Percentiles rank a stretch among this genome's conserved stretches.
Evolutionary conservation across 2,329 filamentous ascomycete species (phyloP).

Genomic region (Aspergillus novoparasiticus): DNA sequence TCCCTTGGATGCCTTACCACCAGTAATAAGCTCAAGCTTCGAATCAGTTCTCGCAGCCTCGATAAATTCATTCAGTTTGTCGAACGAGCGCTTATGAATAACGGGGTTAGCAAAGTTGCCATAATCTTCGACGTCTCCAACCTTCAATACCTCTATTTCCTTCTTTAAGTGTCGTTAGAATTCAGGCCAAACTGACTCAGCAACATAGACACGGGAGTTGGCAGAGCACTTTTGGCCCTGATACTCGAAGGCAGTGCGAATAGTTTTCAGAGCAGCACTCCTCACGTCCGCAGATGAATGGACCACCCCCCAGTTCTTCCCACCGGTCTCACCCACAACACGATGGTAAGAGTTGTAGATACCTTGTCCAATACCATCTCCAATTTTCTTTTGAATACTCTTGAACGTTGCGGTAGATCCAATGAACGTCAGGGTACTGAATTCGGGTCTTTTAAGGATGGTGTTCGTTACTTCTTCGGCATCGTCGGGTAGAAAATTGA

Average conservation of each 20-base stretch:
- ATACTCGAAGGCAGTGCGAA: constrained; percentile 85
- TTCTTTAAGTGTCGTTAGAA: constrained; percentile 67
- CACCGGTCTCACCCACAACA: constrained; percentile 86
- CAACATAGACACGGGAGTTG: constrained; percentile 76
- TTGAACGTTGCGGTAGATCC: constrained; percentile 91
- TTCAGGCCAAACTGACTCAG: constrained; percentile 70
- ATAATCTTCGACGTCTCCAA: constrained; percentile 71
- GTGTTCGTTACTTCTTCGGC: constrained; percentile 78
- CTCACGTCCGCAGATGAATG: constrained; percentile 73
- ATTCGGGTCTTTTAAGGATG: constrained; percentile 74
- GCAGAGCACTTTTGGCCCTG: constrained; percentile 92
- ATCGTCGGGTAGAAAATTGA: constrained; percentile 89
- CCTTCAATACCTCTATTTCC: constrained; percentile 65
- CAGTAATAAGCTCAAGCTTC: constrained; percentile 72
- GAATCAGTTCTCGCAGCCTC: constrained; percentile 73
- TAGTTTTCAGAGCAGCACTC: constrained; percentile 77
- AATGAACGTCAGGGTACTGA: constrained; percentile 89
- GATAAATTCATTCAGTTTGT: constrained; percentile 75
- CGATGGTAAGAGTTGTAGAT: constrained; percentile 82
- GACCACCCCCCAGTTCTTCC: constrained; percentile 89
- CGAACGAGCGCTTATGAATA: constrained; percentile 78
- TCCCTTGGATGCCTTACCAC: constrained; percentile 72
- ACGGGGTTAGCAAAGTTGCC: constrained; percentile 76
- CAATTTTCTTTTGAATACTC: constrained; percentile 81
- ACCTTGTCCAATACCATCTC: constrained; percentile 75